Conservation (phyloP, 495 filamentous ascomycete species). For the Penicillium silybi region DNA sequence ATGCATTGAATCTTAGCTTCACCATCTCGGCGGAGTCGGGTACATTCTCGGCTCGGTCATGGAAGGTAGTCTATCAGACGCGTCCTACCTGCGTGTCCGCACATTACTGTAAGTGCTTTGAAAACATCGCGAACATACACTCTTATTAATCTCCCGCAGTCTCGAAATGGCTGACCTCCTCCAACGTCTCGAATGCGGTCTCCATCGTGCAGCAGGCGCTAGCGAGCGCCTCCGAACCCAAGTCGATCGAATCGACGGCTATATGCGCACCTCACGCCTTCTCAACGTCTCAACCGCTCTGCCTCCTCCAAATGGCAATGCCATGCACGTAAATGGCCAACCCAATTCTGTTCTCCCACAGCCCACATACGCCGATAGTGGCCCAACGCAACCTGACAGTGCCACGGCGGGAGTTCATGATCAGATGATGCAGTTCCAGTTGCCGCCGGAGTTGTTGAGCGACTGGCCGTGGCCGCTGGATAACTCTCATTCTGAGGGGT, state of each 20-base stretch:
- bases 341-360: conserved; percentile 10
- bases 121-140: background rate
- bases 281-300: conserved; percentile 14
- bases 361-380: conserved; percentile 2
- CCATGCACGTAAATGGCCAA: conserved; percentile 8
- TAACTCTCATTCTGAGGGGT: conserved; percentile 24
- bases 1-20: conserved; percentile 19
- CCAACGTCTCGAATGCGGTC: conserved; percentile 38
- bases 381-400: conserved; percentile 2
- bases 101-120: conserved; percentile 31
- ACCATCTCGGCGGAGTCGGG: conserved; percentile 49
- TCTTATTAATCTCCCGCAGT: conserved; percentile 1
- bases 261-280: conserved; percentile 36
- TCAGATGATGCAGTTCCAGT: conserved; percentile 33
- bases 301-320: conserved; percentile 5
- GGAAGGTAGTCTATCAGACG: conserved; percentile 45
- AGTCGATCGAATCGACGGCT: conserved; percentile 45
- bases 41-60: conserved; percentile 47
- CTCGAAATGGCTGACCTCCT: conserved; percentile 48
- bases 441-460: conserved; percentile 35
- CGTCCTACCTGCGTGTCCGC: conserved; percentile 40
- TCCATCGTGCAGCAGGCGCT: conserved; percentile 37
- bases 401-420: conserved; percentile 14
- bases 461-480: conserved; percentile 42
- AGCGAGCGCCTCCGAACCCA: conserved; percentile 38